Evolutionary conservation across 768 basidiomycete species (phyloP).

Genomic region (Tricholoma terreum): DNA sequence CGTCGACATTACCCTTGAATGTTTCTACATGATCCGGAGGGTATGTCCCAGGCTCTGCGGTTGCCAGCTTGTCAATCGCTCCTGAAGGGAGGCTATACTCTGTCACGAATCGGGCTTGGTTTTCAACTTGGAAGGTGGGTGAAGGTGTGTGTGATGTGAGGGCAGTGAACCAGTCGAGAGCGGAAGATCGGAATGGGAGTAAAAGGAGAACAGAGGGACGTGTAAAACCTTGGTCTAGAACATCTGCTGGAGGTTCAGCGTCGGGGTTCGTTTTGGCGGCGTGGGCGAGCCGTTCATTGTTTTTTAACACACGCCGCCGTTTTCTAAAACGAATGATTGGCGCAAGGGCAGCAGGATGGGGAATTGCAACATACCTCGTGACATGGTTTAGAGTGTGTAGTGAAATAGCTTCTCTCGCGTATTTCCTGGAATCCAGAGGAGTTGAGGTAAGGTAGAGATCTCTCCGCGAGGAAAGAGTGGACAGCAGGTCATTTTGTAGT

Average conservation of each 20-base stretch:
- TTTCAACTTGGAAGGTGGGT: slow-evolving; percentile 80
- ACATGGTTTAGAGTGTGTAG: slow-evolving; percentile 89
- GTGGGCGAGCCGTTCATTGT: slow-evolving; percentile 87
- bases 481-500: slow-evolving; percentile 68
- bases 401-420: slow-evolving; percentile 63
- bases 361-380: slow-evolving; percentile 57
- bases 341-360: background rate
- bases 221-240: slow-evolving; percentile 97
- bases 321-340: slow-evolving; percentile 54
- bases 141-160: slow-evolving; percentile 74
- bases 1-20: slow-evolving; percentile 96
- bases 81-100: slow-evolving; percentile 85
- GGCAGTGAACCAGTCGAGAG: slow-evolving; percentile 77
- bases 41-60: slow-evolving; percentile 72
- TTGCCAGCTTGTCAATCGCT: slow-evolving; percentile 74
- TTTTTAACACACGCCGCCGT: slow-evolving; percentile 84
- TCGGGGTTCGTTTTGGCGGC: slow-evolving; percentile 55
- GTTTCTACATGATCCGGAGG: slow-evolving; percentile 88
- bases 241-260: slow-evolving; percentile 60
- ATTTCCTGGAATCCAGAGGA: slow-evolving; percentile 60
- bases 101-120: slow-evolving; percentile 72
- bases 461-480: slow-evolving; percentile 58
- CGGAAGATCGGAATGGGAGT: slow-evolving; percentile 90
- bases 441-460: slow-evolving; percentile 76
- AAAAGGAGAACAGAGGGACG: slow-evolving; percentile 92